phyloP scores from a whole-genome alignment of 495 filamentous ascomycete species.

The Podospora bellae-mahoneyi region DNA sequence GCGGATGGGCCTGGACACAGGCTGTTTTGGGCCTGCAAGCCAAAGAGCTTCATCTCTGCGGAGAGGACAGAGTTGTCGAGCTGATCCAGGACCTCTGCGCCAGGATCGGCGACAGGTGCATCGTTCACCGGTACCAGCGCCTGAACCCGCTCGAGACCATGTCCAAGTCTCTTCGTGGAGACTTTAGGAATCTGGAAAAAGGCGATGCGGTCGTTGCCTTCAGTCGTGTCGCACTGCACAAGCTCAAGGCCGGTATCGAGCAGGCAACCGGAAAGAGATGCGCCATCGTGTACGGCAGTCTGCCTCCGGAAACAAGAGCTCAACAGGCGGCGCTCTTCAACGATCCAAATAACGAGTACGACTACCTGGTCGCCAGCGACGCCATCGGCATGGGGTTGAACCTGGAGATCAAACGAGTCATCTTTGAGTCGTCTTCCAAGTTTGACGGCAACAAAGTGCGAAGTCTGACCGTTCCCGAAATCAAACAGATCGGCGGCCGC shows the following conservation, averaged over 20 bases:
- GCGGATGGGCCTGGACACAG: slow-evolving; percentile 97
- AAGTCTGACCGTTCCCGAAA: slow-evolving; percentile 63
- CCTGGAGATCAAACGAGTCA: slow-evolving; percentile 82
- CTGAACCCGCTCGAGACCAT: slow-evolving; percentile 72
- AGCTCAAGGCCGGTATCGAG: slow-evolving; percentile 76
- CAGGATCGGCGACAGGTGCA: slow-evolving; percentile 74
- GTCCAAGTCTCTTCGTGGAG: slow-evolving; percentile 56
- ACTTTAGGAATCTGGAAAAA: slow-evolving; percentile 67
- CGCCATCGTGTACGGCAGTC: slow-evolving; percentile 86
- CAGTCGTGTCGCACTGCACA: slow-evolving; percentile 75
- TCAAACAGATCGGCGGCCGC: slow-evolving; percentile 93
- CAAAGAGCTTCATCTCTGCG: slow-evolving; percentile 89
- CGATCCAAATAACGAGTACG: slow-evolving; percentile 89
- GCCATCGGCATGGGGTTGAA: slow-evolving; percentile 98
- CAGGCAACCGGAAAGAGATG: slow-evolving; percentile 67
- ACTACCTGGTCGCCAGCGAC: slow-evolving; percentile 90
- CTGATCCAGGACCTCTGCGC: slow-evolving; percentile 77
- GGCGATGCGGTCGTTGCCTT: slow-evolving; percentile 91
- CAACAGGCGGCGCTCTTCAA: slow-evolving; percentile 92
- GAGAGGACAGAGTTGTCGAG: slow-evolving; percentile 77
- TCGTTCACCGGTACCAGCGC: slow-evolving; percentile 77
- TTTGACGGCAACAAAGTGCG: slow-evolving; percentile 50
- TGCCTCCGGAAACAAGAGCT: slow-evolving; percentile 89
- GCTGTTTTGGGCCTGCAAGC: slow-evolving; percentile 83
- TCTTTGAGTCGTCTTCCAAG: slow-evolving; percentile 79